Conservation (phyloP, 108 stramenopile genomes). For the Skeletonema marinoi region DNA sequence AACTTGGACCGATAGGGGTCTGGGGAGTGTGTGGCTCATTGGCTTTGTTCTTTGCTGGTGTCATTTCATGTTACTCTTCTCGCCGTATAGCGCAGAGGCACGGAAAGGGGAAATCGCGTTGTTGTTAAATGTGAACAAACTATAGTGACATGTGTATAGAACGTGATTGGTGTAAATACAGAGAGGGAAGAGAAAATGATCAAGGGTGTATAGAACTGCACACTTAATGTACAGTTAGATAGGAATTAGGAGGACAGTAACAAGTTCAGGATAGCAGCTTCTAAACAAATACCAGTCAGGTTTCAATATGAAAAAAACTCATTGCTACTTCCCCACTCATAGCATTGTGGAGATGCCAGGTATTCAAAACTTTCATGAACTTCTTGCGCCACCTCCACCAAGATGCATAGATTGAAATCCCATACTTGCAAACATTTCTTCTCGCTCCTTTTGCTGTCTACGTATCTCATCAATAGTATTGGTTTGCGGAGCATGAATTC, state of each 20-base stretch:
- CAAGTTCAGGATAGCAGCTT: background rate
- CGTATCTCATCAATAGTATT: background rate
- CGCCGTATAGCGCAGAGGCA: background rate
- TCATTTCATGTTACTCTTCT: background rate
- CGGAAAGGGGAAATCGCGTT: background rate
- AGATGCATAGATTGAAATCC: background rate
- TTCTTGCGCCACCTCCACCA: background rate
- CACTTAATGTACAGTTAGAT: too few relatives aligned
- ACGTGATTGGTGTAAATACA: background rate
- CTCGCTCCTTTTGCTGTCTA: background rate
- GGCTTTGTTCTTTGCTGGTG: background rate
- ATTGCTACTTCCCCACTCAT: background rate
- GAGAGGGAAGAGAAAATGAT: too few relatives aligned
- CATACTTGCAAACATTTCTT: slow-evolving; percentile 11
- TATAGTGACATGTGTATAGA: too few relatives aligned
- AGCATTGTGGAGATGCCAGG: background rate
- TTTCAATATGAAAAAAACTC: background rate
- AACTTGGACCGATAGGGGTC: slow-evolving; percentile 9
- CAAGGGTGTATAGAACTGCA: too few relatives aligned
- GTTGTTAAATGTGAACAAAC: background rate
- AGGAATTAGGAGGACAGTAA: background rate
- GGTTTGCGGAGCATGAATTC: slow-evolving; percentile 14
- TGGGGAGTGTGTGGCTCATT: slow-evolving; percentile 6
- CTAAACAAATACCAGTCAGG: background rate
- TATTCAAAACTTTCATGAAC: background rate